phyloP scores from a whole-genome alignment of 2,329 filamentous ascomycete species.

The Emergomyces pasteurianus region DNA sequence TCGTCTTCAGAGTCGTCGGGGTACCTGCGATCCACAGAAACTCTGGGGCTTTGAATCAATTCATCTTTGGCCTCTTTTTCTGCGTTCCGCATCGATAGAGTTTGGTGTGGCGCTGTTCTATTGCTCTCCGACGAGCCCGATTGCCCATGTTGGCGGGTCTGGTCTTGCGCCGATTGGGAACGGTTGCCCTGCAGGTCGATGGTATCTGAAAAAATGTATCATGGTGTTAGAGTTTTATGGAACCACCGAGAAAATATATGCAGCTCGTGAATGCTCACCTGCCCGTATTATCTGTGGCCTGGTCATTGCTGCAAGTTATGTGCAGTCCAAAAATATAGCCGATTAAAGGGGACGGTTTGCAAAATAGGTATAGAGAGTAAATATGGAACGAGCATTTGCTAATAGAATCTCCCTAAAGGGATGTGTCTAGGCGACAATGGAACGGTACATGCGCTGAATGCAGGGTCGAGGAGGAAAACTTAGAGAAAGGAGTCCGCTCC shows the following conservation, averaged over 20 bases:
- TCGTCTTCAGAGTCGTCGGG: slow-evolving; percentile 20
- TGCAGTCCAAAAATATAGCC: slow-evolving; percentile 2
- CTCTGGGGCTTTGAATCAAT: slow-evolving; percentile 50
- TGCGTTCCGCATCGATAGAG: slow-evolving; percentile 69
- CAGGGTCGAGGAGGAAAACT: slow-evolving; percentile 1
- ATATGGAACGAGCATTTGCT: slow-evolving; percentile 4
- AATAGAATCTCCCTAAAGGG: neutral
- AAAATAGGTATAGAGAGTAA: neutral
- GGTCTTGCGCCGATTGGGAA: slow-evolving; percentile 73
- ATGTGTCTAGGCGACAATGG: neutral
- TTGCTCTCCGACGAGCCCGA: slow-evolving; percentile 41
- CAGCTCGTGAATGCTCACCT: slow-evolving; percentile 20
- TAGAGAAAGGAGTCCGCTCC: slow-evolving; percentile 9
- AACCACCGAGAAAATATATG: neutral
- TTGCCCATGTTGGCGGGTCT: slow-evolving; percentile 46
- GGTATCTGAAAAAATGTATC: slow-evolving; percentile 54
- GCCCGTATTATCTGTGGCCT: slow-evolving; percentile 36
- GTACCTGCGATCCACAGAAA: slow-evolving; percentile 44
- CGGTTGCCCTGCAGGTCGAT: slow-evolving; percentile 84
- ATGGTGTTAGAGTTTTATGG: neutral
- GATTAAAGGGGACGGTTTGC: neutral
- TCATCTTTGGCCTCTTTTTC: slow-evolving; percentile 66
- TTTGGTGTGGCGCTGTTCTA: slow-evolving; percentile 66
- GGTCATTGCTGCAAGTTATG: slow-evolving; percentile 22
- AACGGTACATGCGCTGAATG: slow-evolving; percentile 10